A percentile compares a stretch with the other conserved stretches of the same genome.
These are phyloP conservation scores for Tilletia caries DNA, from an alignment of 1,284 basidiomycete species.

Conservation along the genomic window DNA sequence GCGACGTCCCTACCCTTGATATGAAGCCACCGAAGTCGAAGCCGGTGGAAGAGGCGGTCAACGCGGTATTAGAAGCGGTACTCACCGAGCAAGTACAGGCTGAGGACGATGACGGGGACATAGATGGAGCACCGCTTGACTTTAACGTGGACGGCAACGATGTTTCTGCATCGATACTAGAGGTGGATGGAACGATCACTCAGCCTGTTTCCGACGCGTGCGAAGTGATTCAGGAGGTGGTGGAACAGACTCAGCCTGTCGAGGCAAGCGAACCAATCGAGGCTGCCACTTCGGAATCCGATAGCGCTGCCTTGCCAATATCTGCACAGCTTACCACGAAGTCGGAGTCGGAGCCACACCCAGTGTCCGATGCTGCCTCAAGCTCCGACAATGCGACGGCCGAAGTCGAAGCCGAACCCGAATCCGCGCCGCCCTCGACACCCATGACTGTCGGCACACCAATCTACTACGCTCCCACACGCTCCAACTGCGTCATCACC, in stretches of 20 bases:
- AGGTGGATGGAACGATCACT: not conserved
- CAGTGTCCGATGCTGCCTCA: not conserved
- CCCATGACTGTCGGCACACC: constrained; percentile 8
- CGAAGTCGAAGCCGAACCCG: not conserved
- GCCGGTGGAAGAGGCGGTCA: not conserved
- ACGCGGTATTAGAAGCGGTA: not conserved
- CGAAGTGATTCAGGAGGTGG: no score
- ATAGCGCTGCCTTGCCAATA: no score
- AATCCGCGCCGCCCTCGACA: not conserved
- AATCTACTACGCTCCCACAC: constrained; percentile 73
- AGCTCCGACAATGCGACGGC: not conserved
- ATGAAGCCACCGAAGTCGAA: not conserved
- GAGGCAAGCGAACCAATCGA: no score
- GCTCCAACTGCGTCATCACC: constrained; percentile 75
- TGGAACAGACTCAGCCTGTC: no score
- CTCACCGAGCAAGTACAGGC: not conserved
- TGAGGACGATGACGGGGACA: constrained; percentile 8
- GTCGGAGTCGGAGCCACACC: not conserved
- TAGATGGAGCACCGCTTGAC: not conserved
- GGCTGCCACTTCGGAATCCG: no score
- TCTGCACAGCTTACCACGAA: no score
- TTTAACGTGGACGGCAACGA: constrained; percentile 52
- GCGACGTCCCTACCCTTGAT: constrained; percentile 21
- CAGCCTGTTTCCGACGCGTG: not conserved
- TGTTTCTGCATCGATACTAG: not conserved